phyloP scores from a whole-genome alignment of 2,329 filamentous ascomycete species.

The Capronia epimyces region DNA sequence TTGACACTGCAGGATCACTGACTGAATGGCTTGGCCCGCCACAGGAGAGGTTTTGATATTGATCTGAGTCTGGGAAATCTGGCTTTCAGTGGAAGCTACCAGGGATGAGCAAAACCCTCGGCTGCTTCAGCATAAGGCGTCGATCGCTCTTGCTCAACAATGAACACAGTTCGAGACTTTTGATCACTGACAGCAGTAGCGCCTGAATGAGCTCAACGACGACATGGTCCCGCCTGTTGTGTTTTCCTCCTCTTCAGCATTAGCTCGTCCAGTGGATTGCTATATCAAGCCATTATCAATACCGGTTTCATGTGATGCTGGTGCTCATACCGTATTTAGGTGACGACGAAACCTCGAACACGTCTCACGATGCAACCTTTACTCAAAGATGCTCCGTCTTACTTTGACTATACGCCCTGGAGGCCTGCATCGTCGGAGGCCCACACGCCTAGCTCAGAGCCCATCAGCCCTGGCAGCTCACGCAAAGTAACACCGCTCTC shows the following conservation, averaged over 20 bases:
- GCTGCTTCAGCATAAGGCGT: too few relatives aligned
- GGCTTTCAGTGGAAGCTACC: too few relatives aligned
- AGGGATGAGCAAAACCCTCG: too few relatives aligned
- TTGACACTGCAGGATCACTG: constrained; percentile 47
- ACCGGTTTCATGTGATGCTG: background rate
- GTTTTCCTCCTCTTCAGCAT: too few relatives aligned
- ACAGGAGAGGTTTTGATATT: too few relatives aligned
- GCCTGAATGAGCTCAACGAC: too few relatives aligned
- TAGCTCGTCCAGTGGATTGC: too few relatives aligned
- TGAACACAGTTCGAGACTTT: too few relatives aligned
- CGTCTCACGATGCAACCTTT: constrained; percentile 5
- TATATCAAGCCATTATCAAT: background rate
- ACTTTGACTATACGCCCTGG: constrained; percentile 15
- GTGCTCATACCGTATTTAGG: background rate
- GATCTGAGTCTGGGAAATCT: too few relatives aligned
- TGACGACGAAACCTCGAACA: background rate
- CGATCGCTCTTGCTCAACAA: too few relatives aligned
- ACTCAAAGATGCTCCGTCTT: constrained; percentile 12
- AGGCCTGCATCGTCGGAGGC: constrained; percentile 1
- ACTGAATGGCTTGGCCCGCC: background rate
- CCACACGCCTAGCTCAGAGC: background rate
- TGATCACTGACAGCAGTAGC: too few relatives aligned
- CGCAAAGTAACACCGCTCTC: background rate
- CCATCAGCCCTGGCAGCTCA: background rate
- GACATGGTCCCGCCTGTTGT: too few relatives aligned